Evolutionary conservation across 306 rosid genomes (phyloP).

Genomic region (Citrullus mucosospermus): DNA sequence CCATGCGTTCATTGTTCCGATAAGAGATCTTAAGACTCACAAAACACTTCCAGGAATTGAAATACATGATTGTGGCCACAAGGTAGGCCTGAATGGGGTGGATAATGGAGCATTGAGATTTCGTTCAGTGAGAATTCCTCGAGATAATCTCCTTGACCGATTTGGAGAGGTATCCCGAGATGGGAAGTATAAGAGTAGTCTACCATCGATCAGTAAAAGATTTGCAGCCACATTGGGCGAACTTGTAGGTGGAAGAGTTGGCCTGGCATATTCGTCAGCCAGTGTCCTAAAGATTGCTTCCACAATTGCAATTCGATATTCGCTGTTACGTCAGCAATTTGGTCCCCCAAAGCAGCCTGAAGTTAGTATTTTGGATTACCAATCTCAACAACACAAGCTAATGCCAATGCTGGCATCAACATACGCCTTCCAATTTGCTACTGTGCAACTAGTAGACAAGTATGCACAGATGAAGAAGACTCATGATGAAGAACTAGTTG

Average conservation of each 20-base stretch:
- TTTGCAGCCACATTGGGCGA: conserved; percentile 93
- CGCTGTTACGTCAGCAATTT: conserved; percentile 87
- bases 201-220: conserved; percentile 69
- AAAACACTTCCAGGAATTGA: conserved; percentile 88
- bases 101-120: conserved; percentile 93
- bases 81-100: conserved; percentile 90
- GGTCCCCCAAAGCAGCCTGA: conserved; percentile 95
- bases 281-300: conserved; percentile 73
- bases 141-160: conserved; percentile 87
- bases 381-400: conserved; percentile 94
- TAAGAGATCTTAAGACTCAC: conserved; percentile 78
- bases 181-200: conserved; percentile 74
- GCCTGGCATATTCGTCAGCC: conserved; percentile 85
- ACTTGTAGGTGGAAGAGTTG: conserved; percentile 96
- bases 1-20: conserved; percentile 89
- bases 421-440: conserved; percentile 79
- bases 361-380: conserved; percentile 80
- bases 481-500: conserved; percentile 67
- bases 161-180: conserved; percentile 93
- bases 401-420: conserved; percentile 99
- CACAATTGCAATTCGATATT: conserved; percentile 75
- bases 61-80: conserved; percentile 92
- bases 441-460: conserved; percentile 52
- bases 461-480: conserved; percentile 75
- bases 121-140: conserved; percentile 76